These are phyloP conservation scores for Candida insectorum DNA, from an alignment of 805 yeast genomes.

Conservation along the genomic window DNA sequence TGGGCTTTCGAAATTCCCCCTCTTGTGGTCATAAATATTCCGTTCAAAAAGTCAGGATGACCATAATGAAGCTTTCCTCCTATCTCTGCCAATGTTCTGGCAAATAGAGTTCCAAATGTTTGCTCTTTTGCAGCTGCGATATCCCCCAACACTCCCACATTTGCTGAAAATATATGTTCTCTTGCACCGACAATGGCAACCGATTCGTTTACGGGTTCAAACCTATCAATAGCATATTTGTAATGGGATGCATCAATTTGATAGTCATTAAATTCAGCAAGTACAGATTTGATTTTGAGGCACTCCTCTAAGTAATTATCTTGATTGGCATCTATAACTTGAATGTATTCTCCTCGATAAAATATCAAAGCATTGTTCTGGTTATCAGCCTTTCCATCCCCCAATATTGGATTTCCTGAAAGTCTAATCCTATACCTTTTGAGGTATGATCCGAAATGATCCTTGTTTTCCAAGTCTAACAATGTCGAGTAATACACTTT, in stretches of 20 bases:
- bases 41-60: constrained; percentile 93
- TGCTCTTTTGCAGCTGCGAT: constrained; percentile 98
- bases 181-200: constrained; percentile 95
- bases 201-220: constrained; percentile 15
- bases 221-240: constrained; percentile 55
- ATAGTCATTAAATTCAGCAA: constrained; percentile 89
- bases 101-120: constrained; percentile 93
- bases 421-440: constrained; percentile 58
- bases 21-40: constrained; percentile 87
- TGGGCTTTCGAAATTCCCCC: constrained; percentile 97
- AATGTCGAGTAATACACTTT: constrained; percentile 61
- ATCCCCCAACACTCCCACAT: constrained; percentile 89
- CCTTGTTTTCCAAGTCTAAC: constrained; percentile 32
- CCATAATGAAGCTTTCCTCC: constrained; percentile 96
- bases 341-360: constrained; percentile 91
- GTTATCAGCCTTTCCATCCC: constrained; percentile 96
- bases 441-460: constrained; percentile 48
- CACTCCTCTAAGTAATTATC: constrained; percentile 95
- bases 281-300: constrained; percentile 78
- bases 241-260: constrained; percentile 46
- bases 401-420: constrained; percentile 92
- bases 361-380: constrained; percentile 86
- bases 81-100: constrained; percentile 87
- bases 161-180: constrained; percentile 91
- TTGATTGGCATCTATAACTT: constrained; percentile 94